Conservation (phyloP, 1,284 basidiomycete species). For the Cutaneotrichosporon arboriforme region DNA sequence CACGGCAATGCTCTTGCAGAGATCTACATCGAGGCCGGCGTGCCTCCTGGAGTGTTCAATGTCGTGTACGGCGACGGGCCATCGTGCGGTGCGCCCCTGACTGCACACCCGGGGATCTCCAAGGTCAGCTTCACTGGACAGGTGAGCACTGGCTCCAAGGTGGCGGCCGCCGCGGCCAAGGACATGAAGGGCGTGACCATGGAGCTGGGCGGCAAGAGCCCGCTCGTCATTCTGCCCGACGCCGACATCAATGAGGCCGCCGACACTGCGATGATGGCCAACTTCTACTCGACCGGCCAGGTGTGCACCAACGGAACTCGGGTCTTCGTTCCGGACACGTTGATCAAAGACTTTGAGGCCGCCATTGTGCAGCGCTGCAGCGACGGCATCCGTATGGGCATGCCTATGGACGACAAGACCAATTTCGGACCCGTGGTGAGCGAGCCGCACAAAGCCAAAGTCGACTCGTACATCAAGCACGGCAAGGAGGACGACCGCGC, state of each 20-base stretch:
- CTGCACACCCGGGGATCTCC: conserved; percentile 11
- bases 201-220: conserved; percentile 21
- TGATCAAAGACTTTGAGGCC: conserved; percentile 4
- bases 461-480: conserved; percentile 12
- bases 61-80: conserved; percentile 18
- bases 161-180: conserved; percentile 8
- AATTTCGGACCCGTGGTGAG: conserved; percentile 18
- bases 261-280: conserved; percentile 18
- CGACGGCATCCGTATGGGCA: conserved; percentile 16
- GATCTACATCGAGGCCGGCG: conserved; percentile 15
- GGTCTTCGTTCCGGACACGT: conserved; percentile 15
- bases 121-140: conserved; percentile 22
- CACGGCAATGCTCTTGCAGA: conserved; percentile 15
- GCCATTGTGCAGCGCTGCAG: conserved; percentile 12
- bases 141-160: conserved; percentile 12
- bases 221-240: conserved; percentile 16
- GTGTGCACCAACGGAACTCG: conserved; percentile 21
- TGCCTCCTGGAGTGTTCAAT: conserved; percentile 16
- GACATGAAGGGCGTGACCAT: conserved; percentile 20
- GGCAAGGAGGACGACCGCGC: conserved; percentile 14
- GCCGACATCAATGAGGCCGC: conserved; percentile 17
- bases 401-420: conserved; percentile 13
- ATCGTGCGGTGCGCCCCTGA: conserved; percentile 11
- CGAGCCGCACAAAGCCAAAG: conserved; percentile 13
- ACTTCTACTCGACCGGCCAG: conserved; percentile 17